Evolutionary conservation across 2,329 filamentous ascomycete genomes (phyloP).

Genomic region (Xenoacremonium recifei): DNA sequence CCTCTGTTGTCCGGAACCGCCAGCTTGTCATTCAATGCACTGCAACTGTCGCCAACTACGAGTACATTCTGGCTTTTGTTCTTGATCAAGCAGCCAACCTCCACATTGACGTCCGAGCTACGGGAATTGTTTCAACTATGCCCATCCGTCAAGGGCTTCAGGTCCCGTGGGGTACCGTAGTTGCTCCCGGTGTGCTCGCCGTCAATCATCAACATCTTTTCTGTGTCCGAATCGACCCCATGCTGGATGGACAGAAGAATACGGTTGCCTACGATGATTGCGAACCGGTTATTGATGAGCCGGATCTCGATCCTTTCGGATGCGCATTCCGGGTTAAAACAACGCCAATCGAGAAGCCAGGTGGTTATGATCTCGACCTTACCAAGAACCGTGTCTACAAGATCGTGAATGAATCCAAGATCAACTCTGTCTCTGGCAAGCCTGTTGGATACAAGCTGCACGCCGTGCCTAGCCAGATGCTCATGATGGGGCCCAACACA

Average conservation of each 20-base stretch:
- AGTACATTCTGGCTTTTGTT: conserved; percentile 45
- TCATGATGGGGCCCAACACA: conserved; percentile 40
- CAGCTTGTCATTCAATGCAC: conserved; percentile 60
- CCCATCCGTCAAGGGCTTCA: conserved; percentile 55
- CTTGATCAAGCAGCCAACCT: conserved; percentile 53
- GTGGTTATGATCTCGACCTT: conserved; percentile 48
- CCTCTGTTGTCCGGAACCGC: conserved; percentile 53
- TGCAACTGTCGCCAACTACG: conserved; percentile 63
- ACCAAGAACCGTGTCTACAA: conserved; percentile 49
- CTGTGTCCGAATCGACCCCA: conserved; percentile 59
- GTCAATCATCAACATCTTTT: conserved; percentile 70
- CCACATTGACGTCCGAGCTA: conserved; percentile 31
- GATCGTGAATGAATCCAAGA: conserved; percentile 43
- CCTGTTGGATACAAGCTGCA: conserved; percentile 49
- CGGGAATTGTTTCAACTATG: conserved; percentile 42
- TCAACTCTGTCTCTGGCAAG: conserved; percentile 43
- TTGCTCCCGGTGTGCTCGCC: conserved; percentile 58
- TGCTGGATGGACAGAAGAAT: conserved; percentile 59
- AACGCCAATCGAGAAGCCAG: conserved; percentile 43
- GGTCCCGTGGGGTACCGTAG: conserved; percentile 58
- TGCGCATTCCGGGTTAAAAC: conserved; percentile 41
- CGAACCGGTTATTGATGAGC: conserved; percentile 43
- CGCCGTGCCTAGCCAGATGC: conserved; percentile 35
- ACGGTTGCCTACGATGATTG: conserved; percentile 46
- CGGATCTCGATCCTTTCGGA: conserved; percentile 50